Conservation (phyloP, 305 asterid species). For the Plantago lanceolata region DNA sequence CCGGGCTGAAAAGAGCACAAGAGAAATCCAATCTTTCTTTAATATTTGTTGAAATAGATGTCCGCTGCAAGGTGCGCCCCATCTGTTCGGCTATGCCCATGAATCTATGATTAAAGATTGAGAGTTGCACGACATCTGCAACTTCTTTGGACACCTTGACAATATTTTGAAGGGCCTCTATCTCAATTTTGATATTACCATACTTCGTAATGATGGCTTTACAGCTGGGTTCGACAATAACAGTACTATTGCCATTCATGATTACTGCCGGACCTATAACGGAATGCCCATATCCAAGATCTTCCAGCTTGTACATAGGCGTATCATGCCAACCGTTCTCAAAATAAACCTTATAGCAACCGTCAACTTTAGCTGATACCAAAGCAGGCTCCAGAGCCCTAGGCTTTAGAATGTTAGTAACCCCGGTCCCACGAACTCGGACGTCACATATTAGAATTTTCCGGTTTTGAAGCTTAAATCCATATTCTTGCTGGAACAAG, state of each 20-base stretch:
- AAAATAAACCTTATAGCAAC: constrained; percentile 58
- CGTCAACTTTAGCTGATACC: constrained; percentile 41
- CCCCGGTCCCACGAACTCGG: constrained; percentile 87
- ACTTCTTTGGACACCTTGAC: constrained; percentile 54
- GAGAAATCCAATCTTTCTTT: constrained; percentile 94
- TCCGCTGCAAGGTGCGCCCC: constrained; percentile 96
- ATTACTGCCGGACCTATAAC: constrained; percentile 76
- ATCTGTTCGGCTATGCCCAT: constrained; percentile 99
- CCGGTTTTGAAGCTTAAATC: constrained; percentile 75
- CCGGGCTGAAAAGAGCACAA: constrained; percentile 95
- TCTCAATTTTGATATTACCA: constrained; percentile 76
- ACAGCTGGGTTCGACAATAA: constrained; percentile 80
- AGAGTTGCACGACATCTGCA: constrained; percentile 94
- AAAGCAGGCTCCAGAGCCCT: constrained; percentile 41
- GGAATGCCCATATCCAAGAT: constrained; percentile 55
- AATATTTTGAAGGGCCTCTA: constrained; percentile 36
- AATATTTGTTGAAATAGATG: constrained; percentile 90
- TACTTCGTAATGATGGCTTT: constrained; percentile 65
- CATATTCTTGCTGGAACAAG: constrained; percentile 84
- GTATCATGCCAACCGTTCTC: constrained; percentile 65
- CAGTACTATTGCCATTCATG: constrained; percentile 95
- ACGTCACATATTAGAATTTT: constrained; percentile 82
- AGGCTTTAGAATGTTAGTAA: constrained; percentile 76
- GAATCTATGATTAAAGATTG: constrained; percentile 87
- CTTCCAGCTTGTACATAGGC: constrained; percentile 77